Evolutionary conservation across 75 land plant genomes (phyloP), one percentile per base, ranked within the genome.

Genomic region (Gnetum montanum): DNA sequence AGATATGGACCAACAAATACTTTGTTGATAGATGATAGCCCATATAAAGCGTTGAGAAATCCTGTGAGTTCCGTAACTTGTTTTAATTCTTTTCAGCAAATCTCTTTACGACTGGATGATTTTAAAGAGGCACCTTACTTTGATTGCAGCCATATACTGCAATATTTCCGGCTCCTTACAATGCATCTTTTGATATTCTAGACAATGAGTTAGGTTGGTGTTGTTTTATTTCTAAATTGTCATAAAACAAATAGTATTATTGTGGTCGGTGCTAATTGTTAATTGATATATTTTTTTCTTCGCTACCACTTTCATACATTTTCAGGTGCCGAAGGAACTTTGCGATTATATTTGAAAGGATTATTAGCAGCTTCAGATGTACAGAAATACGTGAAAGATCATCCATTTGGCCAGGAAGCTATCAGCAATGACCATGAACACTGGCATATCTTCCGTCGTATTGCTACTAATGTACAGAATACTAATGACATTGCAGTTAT

Each of bases 31-130:
- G 97, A 92, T 66, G 97, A 92, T 60, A 74, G 86, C 59, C 97
- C 97, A 30, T 84, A 88, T 74, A 92, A 92, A 49, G 85, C 93
- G 2, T 46, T 88, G 26, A 61, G 76, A 41, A 92, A 92, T 65
- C 97, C 97, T 22, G 92, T 87, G 69, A 70, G 76, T 34, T 28
- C 30, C 34, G 16, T 26, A 4, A 18, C 16, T 15, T 30, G 54
- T 27, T 2, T 26, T 29, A 8, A 27, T 10, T 15, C 15, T 13
- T 49, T 49, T 43, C 18, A 4, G 30, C 51, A 2, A 29, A 29
- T 30, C 20, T n/a, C 31, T 1, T 16, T 15, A 7, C 22, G 13
- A 36, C 22, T 20, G 31, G 34, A 15, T 34, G 34, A 20, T 2
- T 19, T 18, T 31, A 15, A 34, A 3, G 37, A 11, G 23, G 20